A percentile compares a stretch with the other conserved stretches of the same genome.
Conservation (phyloP, 441 rosid species). For the Erodium moschatum region DNA sequence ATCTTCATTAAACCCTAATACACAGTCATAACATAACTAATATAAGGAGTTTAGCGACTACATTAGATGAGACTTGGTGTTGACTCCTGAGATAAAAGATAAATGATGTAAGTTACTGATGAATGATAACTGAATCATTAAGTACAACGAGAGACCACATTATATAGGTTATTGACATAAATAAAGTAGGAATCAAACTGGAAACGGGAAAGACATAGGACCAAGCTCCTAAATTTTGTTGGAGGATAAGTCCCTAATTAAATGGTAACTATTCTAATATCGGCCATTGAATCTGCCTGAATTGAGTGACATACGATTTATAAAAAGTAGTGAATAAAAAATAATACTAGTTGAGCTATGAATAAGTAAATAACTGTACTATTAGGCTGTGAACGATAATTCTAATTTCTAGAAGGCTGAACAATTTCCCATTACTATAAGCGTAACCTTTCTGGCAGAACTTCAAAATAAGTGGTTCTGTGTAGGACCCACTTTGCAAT, state of each 20-base stretch:
- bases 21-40: not conserved
- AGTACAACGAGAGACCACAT: not conserved
- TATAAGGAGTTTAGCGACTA: not conserved
- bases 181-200: too few species aligned
- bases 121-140: not conserved
- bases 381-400: slow-evolving; percentile 1
- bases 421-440: not conserved
- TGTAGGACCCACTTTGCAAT: slow-evolving; percentile 3
- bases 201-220: too few species aligned
- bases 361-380: not conserved
- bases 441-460: not conserved
- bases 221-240: not conserved
- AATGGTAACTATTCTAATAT: not conserved
- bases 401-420: not conserved
- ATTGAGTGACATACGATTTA: not conserved
- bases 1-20: slow-evolving; percentile 2
- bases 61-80: not conserved
- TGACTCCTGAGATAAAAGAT: not conserved
- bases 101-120: not conserved
- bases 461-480: not conserved
- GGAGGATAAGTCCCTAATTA: not conserved
- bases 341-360: not conserved
- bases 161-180: not conserved
- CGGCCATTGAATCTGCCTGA: not conserved
- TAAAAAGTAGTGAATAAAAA: not conserved